phyloP scores from a whole-genome alignment of 208 protist species.

The Crithidia fasciculata region DNA sequence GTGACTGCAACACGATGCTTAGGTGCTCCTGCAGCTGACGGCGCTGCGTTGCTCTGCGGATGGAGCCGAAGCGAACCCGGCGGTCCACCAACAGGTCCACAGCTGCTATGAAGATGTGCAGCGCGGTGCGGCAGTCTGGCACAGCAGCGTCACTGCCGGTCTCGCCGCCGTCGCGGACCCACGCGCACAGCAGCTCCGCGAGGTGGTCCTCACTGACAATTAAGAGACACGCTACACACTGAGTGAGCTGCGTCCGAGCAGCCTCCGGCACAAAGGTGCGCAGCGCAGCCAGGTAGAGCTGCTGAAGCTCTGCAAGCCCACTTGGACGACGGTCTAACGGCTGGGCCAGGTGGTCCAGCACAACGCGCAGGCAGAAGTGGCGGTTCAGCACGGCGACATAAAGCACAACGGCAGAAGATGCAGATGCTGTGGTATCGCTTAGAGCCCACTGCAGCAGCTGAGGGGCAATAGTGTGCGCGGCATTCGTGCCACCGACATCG shows the following conservation, averaged over 20 bases:
- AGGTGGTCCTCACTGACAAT: constrained; percentile 47
- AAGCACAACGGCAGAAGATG: constrained; percentile 21
- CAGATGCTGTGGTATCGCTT: constrained; percentile 1
- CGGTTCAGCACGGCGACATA: constrained; percentile 70
- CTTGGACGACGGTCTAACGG: constrained; percentile 48
- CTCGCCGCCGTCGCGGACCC: constrained; percentile 11
- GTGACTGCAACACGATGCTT: constrained; percentile 34
- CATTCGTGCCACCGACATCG: constrained; percentile 22
- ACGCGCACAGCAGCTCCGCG: constrained; percentile 17
- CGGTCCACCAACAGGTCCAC: constrained; percentile 66
- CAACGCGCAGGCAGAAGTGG: constrained; percentile 54
- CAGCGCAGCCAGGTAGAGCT: constrained; percentile 39
- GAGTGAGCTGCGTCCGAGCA: constrained; percentile 44
- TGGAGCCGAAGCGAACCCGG: constrained; percentile 60
- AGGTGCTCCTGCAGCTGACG: constrained; percentile 54
- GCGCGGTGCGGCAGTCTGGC: constrained; percentile 16
- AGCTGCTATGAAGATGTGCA: constrained; percentile 43
- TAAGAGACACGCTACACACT: constrained; percentile 50
- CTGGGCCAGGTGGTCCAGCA: constrained; percentile 50
- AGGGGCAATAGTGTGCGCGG: constrained; percentile 36
- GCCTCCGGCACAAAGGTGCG: constrained; percentile 12
- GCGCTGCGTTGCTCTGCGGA: constrained; percentile 66
- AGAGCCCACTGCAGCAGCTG: constrained; percentile 48
- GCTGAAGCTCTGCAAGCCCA: constrained; percentile 49
- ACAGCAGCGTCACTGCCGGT: not conserved